phyloP scores from a whole-genome alignment of 768 basidiomycete genomes.

The Termitomyces sp. region DNA sequence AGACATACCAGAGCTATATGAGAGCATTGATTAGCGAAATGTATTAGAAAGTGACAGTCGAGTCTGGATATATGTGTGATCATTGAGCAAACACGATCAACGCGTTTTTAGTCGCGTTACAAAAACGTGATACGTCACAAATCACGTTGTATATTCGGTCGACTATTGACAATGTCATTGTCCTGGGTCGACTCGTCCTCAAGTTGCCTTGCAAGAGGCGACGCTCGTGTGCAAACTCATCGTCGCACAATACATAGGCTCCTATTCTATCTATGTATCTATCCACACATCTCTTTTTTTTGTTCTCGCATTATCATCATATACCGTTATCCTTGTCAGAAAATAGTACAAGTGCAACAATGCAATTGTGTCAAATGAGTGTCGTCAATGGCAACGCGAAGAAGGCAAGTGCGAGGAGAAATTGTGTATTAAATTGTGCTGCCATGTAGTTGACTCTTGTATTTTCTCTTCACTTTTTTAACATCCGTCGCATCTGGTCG shows the following conservation, averaged over 20 bases:
- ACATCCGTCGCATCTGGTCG: slow-evolving; percentile 17
- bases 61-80: too few relatives aligned
- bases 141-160: slow-evolving; percentile 15
- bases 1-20: slow-evolving; percentile 11
- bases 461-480: slow-evolving; percentile 15
- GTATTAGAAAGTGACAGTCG: not conserved
- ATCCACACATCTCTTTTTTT: not conserved
- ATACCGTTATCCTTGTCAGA: not conserved
- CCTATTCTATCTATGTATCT: not conserved
- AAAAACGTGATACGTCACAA: slow-evolving; percentile 15
- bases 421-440: not conserved
- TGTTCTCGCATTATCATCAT: not conserved
- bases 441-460: slow-evolving; percentile 4
- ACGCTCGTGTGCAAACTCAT: not conserved
- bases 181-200: not conserved
- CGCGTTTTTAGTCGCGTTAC: slow-evolving; percentile 26
- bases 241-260: not conserved
- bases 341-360: slow-evolving; percentile 1
- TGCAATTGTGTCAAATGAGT: not conserved
- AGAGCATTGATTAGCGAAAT: not conserved
- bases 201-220: not conserved
- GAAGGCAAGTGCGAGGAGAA: slow-evolving; percentile 4
- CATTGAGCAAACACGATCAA: slow-evolving; percentile 12
- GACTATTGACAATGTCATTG: not conserved
- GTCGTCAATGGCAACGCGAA: not conserved